A percentile compares a stretch with the other conserved stretches of the same genome.
These are phyloP conservation scores for Cytospora schulzeri DNA, from an alignment of 2,329 filamentous ascomycete genomes.

Conservation along the genomic window DNA sequence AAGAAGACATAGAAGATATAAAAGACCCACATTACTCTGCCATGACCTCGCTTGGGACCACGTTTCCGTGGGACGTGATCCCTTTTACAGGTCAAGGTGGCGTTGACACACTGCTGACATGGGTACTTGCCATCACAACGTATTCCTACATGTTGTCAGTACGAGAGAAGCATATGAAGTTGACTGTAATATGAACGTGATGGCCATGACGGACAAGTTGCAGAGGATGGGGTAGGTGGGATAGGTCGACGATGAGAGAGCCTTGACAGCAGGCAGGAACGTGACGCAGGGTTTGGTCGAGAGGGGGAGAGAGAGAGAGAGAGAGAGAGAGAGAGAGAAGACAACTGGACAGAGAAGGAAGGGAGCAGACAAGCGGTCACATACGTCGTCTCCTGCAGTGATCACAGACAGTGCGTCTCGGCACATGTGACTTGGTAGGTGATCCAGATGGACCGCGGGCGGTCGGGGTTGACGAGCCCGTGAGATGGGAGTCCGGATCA, in stretches of 20 bases:
- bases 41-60: slow-evolving; percentile 63
- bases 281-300: background rate
- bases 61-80: slow-evolving; percentile 67
- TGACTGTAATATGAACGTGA: background rate
- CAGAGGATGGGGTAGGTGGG: background rate
- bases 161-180: background rate
- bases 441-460: slow-evolving; percentile 18
- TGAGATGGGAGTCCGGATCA: slow-evolving; percentile 2
- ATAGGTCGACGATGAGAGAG: background rate
- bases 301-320: slow-evolving; percentile 6
- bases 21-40: slow-evolving; percentile 53
- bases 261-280: background rate
- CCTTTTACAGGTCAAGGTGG: slow-evolving; percentile 63
- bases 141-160: slow-evolving; percentile 40
- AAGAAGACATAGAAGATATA: background rate
- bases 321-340: slow-evolving; percentile 21
- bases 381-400: slow-evolving; percentile 48
- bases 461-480: background rate
- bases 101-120: slow-evolving; percentile 63
- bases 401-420: slow-evolving; percentile 47
- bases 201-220: background rate
- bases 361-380: slow-evolving; percentile 31
- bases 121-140: slow-evolving; percentile 50
- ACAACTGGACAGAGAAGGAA: slow-evolving; percentile 17
- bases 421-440: slow-evolving; percentile 20